These are phyloP conservation scores for Trametes cinnabarina DNA, from an alignment of 768 basidiomycete species.

Conservation along the genomic window DNA sequence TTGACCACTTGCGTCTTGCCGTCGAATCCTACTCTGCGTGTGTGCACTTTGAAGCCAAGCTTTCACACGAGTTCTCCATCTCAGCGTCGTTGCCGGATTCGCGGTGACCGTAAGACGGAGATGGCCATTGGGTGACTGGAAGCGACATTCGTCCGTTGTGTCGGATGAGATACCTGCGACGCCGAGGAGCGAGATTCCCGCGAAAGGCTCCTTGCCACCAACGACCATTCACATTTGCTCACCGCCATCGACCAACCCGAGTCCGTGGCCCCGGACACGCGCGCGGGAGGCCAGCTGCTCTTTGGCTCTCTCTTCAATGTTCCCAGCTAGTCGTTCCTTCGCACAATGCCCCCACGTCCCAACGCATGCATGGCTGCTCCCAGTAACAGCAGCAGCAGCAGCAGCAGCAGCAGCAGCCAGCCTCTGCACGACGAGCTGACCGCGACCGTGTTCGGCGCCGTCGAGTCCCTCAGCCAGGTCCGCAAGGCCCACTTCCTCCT, in stretches of 20 bases:
- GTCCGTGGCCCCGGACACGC: slow-evolving; percentile 12
- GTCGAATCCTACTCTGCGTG: too few species aligned
- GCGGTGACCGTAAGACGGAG: background rate
- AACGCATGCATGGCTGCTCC: slow-evolving; percentile 12
- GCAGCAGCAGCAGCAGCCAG: background rate
- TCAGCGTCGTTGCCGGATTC: background rate
- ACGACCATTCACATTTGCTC: slow-evolving; percentile 7
- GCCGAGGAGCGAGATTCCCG: slow-evolving; percentile 13
- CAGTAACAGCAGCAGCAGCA: background rate
- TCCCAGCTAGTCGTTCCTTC: slow-evolving; percentile 8
- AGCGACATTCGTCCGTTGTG: background rate
- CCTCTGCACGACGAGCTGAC: slow-evolving; percentile 34
- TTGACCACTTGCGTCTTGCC: too few species aligned
- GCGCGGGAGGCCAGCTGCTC: background rate
- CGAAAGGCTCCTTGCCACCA: slow-evolving; percentile 4
- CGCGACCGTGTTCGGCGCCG: slow-evolving; percentile 32
- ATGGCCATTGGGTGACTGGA: background rate
- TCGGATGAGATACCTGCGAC: background rate
- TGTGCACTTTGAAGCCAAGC: background rate
- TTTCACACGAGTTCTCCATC: too few species aligned
- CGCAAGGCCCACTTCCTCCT: slow-evolving; percentile 37
- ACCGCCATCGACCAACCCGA: slow-evolving; percentile 9
- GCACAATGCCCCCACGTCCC: slow-evolving; percentile 16
- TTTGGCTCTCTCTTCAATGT: background rate
- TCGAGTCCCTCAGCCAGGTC: slow-evolving; percentile 29